These are phyloP conservation scores for Phoma sp. DNA, from an alignment of 2,329 filamentous ascomycete species.

Conservation along the genomic window DNA sequence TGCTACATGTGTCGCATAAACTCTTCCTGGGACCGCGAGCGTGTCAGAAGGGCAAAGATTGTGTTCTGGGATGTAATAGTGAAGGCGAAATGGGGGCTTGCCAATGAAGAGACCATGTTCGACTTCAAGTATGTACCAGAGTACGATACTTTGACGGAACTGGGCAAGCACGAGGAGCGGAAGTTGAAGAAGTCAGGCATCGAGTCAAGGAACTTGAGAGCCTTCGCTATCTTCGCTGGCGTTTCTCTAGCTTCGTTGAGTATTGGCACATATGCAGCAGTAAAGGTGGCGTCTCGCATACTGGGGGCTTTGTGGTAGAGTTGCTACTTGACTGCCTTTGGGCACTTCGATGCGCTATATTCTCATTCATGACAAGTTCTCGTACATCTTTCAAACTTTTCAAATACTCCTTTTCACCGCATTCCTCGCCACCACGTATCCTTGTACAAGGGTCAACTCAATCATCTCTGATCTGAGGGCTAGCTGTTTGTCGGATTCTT, in stretches of 20 bases:
- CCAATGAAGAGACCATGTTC: conserved; percentile 67
- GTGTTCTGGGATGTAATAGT: conserved; percentile 68
- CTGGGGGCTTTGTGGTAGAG: conserved; percentile 27
- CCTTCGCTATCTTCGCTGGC: conserved; percentile 52
- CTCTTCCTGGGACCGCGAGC: conserved; percentile 57
- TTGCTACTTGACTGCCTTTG: background rate
- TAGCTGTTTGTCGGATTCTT: background rate
- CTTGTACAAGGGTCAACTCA: background rate
- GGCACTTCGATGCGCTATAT: background rate
- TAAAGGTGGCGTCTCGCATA: conserved; percentile 36
- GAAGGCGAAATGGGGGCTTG: conserved; percentile 70
- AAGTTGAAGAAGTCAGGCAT: conserved; percentile 48
- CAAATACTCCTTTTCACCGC: background rate
- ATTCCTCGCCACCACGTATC: background rate
- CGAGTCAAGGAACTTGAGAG: conserved; percentile 58
- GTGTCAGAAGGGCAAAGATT: conserved; percentile 60
- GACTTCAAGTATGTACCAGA: conserved; percentile 75
- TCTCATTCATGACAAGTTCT: background rate
- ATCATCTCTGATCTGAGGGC: background rate
- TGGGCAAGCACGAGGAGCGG: conserved; percentile 53
- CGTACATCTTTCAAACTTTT: background rate
- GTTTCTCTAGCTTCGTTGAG: conserved; percentile 41
- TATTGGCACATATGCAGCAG: conserved; percentile 30
- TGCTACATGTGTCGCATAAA: conserved; percentile 62
- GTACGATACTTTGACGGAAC: conserved; percentile 58